Conservation (phyloP, 2,329 filamentous ascomycete genomes). For the Lachnellula willkommii region DNA sequence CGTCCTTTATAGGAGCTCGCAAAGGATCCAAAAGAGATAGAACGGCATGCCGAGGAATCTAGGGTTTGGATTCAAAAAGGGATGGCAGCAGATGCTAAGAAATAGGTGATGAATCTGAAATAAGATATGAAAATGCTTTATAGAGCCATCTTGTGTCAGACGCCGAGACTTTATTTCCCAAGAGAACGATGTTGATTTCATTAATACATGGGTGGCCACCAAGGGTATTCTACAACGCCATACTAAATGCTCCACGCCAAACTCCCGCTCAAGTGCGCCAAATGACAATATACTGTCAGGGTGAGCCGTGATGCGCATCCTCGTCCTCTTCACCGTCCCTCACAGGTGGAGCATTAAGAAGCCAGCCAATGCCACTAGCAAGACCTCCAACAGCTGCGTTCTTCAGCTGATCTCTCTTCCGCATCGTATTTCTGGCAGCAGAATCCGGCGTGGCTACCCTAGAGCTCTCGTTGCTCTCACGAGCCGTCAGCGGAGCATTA, state of each 20-base stretch:
- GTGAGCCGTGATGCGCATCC: too few species aligned
- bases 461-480: conserved; percentile 25
- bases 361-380: conserved; percentile 62
- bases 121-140: neutral
- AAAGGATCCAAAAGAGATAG: conserved; percentile 45
- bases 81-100: conserved; percentile 44
- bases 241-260: neutral
- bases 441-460: conserved; percentile 9
- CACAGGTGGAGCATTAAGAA: conserved; percentile 48
- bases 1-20: conserved; percentile 29
- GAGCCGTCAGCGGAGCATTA: conserved; percentile 25
- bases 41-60: conserved; percentile 48
- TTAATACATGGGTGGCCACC: neutral
- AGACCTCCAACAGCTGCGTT: conserved; percentile 63
- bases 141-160: neutral
- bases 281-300: neutral
- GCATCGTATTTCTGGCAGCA: conserved; percentile 37
- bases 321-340: neutral
- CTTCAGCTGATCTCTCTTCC: conserved; percentile 67
- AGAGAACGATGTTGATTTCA: neutral
- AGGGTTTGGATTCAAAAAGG: conserved; percentile 61
- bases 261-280: conserved; percentile 1
- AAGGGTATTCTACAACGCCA: conserved; percentile 4
- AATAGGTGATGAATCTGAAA: conserved; percentile 8
- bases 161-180: neutral